Conservation (phyloP, 1,284 basidiomycete genomes). For the Lentinus polychrous region DNA sequence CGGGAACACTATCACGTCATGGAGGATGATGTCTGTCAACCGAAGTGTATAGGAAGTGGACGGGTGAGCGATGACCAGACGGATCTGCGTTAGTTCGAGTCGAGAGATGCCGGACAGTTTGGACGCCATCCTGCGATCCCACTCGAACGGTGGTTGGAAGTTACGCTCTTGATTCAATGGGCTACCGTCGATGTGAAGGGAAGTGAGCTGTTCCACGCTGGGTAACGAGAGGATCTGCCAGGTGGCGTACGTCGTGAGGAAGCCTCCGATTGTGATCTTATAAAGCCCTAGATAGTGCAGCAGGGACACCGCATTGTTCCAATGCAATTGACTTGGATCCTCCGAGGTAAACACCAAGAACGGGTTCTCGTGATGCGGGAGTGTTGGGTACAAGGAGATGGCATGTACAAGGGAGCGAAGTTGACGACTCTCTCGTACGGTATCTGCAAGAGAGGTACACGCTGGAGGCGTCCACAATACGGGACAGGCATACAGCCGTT, state of each 20-base stretch:
- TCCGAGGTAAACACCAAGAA: conserved; percentile 8
- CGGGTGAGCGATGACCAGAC: conserved; percentile 35
- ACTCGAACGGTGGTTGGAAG: conserved; percentile 19
- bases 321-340: conserved; percentile 19
- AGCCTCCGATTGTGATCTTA: conserved; percentile 37
- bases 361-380: neutral
- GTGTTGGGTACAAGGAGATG: conserved; percentile 34
- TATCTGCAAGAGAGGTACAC: conserved; percentile 35
- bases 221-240: conserved; percentile 37
- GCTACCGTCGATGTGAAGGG: conserved; percentile 39
- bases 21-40: conserved; percentile 33
- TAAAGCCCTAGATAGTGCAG: conserved; percentile 35
- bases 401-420: conserved; percentile 33
- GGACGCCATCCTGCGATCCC: conserved; percentile 26
- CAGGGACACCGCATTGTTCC: conserved; percentile 33
- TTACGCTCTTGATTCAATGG: neutral
- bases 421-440: conserved; percentile 31
- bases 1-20: conserved; percentile 34
- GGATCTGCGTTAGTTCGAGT: conserved; percentile 35
- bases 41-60: conserved; percentile 28
- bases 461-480: conserved; percentile 33
- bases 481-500: conserved; percentile 40
- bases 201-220: conserved; percentile 32
- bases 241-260: conserved; percentile 38
- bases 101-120: conserved; percentile 21